Evolutionary conservation across 2,329 filamentous ascomycete species (phyloP), one percentile per base, ranked within the genome.

Genomic region (Dichotomopilus funicola): DNA sequence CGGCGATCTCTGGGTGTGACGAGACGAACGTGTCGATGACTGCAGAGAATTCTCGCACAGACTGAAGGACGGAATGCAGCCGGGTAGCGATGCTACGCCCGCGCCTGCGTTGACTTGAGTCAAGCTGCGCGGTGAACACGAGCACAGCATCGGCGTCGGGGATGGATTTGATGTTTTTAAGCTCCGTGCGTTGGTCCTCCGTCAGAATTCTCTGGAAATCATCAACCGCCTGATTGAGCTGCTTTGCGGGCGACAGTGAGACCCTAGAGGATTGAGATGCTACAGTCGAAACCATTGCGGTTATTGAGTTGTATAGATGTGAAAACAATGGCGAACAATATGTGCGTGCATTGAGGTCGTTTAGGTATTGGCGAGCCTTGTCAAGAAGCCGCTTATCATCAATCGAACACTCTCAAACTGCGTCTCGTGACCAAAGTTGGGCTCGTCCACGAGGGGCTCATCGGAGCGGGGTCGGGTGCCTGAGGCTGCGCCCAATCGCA

Each of bases 201-300:
- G 45, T 47, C 45, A 47, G 33, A 47, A 47, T 47, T 36, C 10
- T 47, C 45, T 47, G 45, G 45, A 47, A 47, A 47, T 47, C 45
- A 47, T 47, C 45, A 47, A 47, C 45, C 45, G 45, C 45, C 45
- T 47, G 31, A 11, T 47, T 36, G 31, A 47, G 45, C 45, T 47
- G 45, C 45, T 47, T 47, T 47, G 33, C 33, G 36, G 45, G 45
- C 33, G 45, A 47, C 33, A 36, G 33, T 47, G 45, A n/a, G 33
- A 47, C 45, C 45, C 45, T 34, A 7, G 45, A 47, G 33, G 45
- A 35, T 36, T 13, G 45, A 36, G 45, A 47, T n/a, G 33, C 45
- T 2, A 47, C 33, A 36, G 45, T n/a, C 45, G 36, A 47, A 36
- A 34, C 45, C 45, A 47, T 47, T 31, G 9, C 45, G 19, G 45